These are phyloP conservation scores for Termitomyces sp. DNA, from an alignment of 768 basidiomycete species.

Conservation along the genomic window DNA sequence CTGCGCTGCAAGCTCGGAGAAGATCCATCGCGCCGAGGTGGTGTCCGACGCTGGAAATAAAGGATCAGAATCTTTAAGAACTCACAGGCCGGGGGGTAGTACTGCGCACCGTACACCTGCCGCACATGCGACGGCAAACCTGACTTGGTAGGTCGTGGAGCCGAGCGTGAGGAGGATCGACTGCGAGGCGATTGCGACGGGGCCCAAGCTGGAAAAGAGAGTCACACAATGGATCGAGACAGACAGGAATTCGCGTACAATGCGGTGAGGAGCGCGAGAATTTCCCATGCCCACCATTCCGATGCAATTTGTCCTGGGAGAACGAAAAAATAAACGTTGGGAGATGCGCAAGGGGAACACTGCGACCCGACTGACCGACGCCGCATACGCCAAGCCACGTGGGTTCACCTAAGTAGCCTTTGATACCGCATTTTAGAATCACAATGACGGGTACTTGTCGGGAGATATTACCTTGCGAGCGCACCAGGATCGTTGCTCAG, in stretches of 20 bases:
- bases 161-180: background rate
- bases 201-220: background rate
- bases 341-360: background rate
- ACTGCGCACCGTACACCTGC: background rate
- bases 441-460: background rate
- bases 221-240: background rate
- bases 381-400: conserved; percentile 46
- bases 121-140: background rate
- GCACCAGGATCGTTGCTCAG: too few species aligned
- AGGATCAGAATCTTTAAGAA: background rate
- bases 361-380: background rate
- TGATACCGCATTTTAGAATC: background rate
- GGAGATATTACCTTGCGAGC: conserved; percentile 49
- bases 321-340: background rate
- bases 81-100: too few species aligned
- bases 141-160: background rate
- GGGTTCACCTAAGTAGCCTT: conserved; percentile 37
- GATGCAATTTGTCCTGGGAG: background rate
- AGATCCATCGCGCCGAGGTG: background rate
- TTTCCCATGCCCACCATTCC: background rate
- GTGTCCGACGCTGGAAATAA: background rate
- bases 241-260: too few species aligned
- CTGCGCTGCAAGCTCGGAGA: background rate
- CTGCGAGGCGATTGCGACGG: background rate
- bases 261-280: background rate